Evolutionary conservation across 257 asterid species (phyloP), one percentile per base, ranked within the genome.

Genomic region (Solanum sejunctum): DNA sequence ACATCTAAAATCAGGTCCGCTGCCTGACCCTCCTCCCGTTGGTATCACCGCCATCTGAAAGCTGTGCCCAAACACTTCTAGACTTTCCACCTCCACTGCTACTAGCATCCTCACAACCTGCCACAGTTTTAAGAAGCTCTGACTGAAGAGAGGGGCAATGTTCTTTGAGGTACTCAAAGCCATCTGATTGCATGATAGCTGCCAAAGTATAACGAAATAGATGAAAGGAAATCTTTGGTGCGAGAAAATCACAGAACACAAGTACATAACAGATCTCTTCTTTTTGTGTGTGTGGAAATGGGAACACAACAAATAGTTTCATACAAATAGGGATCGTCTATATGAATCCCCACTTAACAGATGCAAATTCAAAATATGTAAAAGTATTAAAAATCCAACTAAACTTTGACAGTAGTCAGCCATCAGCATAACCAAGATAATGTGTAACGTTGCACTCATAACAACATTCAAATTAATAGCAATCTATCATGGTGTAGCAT

Each of bases 111-210:
- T 95, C 99, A 41, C 97, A 96, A 78, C 99, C 98, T 56, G 98
- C 99, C 86, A 96, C 98, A 5, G 95, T 92, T 89, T 93, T 95
- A 91, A 95, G 87, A 69, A 96, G 89, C 89, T 95, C 98, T 0
- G 99, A 95, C 88, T 95, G 99, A 77, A 96, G 92, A 84, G 92
- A 85, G 5, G 97, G 91, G 90, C 89, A 89, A 64, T 89, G 92
- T 83, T 94, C 99, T 90, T 90, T 95, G 3, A 95, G 97, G 88
- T 92, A 90, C 84, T 93, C 93, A 61, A 94, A 95, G n/a, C 98
- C 98, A 92, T 95, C 98, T 3, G 98, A 89, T 49, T 97, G 95
- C 97, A 93, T 93, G 11, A 96, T 98, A 88, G 97, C 98, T 95
- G 97, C 92, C 88, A 55, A 39, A 84, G 32, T 4, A 77, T 17